These are phyloP conservation scores for Candida succiphila DNA, from an alignment of 805 yeast species.

Conservation along the genomic window DNA sequence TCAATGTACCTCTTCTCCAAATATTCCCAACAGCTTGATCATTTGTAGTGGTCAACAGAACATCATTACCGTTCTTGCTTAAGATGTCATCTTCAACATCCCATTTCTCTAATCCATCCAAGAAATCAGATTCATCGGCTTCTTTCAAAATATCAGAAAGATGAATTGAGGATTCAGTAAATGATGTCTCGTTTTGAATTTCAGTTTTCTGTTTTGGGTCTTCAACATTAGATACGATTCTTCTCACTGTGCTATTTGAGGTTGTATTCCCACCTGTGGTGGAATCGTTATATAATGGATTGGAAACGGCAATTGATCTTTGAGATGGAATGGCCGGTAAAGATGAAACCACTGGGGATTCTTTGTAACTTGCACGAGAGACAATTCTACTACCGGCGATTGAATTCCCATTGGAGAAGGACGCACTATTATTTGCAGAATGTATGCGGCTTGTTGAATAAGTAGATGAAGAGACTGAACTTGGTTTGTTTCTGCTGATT, in stretches of 20 bases:
- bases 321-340: neutral
- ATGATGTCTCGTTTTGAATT: neutral
- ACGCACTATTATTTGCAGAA: neutral
- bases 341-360: neutral
- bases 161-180: slow-evolving; percentile 5
- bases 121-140: slow-evolving; percentile 31
- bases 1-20: slow-evolving; percentile 20
- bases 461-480: slow-evolving; percentile 1
- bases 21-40: slow-evolving; percentile 13
- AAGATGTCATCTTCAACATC: slow-evolving; percentile 3
- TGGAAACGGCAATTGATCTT: slow-evolving; percentile 8
- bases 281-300: slow-evolving; percentile 14
- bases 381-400: neutral
- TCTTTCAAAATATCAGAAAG: slow-evolving; percentile 25
- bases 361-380: neutral
- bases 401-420: too few species aligned
- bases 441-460: neutral
- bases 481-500: slow-evolving; percentile 4
- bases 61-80: neutral
- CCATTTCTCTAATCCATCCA: slow-evolving; percentile 30
- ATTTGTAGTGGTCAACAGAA: slow-evolving; percentile 1
- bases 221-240: neutral
- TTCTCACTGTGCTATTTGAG: neutral
- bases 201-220: neutral
- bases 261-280: slow-evolving; percentile 4